Evolutionary conservation across 1,284 basidiomycete genomes (phyloP).

Genomic region (Fistulinella cinereoalba): DNA sequence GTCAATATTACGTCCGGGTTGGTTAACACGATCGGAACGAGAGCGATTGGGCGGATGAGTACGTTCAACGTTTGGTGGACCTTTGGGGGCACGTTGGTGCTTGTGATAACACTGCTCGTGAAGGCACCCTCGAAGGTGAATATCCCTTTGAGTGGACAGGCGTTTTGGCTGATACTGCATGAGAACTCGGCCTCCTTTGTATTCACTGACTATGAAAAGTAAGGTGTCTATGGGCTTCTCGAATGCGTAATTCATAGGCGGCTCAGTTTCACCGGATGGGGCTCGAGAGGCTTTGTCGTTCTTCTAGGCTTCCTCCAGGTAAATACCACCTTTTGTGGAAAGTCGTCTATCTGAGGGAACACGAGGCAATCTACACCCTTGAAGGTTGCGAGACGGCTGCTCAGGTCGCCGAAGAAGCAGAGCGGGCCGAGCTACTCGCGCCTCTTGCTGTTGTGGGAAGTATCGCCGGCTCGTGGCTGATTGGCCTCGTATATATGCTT

Average conservation of each 20-base stretch:
- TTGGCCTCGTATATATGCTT: conserved; percentile 59
- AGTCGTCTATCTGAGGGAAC: background rate
- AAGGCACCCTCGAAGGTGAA: conserved; percentile 53
- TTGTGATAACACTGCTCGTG: conserved; percentile 54
- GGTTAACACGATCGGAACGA: conserved; percentile 55
- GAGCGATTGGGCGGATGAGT: conserved; percentile 56
- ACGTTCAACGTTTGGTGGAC: conserved; percentile 63
- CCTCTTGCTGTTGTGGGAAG: conserved; percentile 55
- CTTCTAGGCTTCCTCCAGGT: conserved; percentile 59
- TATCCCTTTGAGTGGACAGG: background rate
- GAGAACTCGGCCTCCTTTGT: conserved; percentile 55
- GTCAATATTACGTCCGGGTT: conserved; percentile 55
- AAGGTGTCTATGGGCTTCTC: conserved; percentile 5
- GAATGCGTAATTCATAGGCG: background rate
- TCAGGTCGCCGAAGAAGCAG: conserved; percentile 60
- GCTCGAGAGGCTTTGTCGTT: conserved; percentile 53
- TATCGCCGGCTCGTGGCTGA: conserved; percentile 59
- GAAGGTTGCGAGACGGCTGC: conserved; percentile 65
- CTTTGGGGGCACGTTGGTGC: conserved; percentile 55
- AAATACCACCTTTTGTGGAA: background rate
- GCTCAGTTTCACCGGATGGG: conserved; percentile 55
- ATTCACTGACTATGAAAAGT: conserved; percentile 60
- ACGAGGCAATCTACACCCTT: conserved; percentile 56
- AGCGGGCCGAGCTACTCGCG: conserved; percentile 53
- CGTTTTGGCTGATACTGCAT: conserved; percentile 1